Percentiles rank a stretch among this genome's conserved stretches.
These are phyloP conservation scores for Ceriops zippeliana DNA, from an alignment of 345 rosid genomes.

Conservation along the genomic window DNA sequence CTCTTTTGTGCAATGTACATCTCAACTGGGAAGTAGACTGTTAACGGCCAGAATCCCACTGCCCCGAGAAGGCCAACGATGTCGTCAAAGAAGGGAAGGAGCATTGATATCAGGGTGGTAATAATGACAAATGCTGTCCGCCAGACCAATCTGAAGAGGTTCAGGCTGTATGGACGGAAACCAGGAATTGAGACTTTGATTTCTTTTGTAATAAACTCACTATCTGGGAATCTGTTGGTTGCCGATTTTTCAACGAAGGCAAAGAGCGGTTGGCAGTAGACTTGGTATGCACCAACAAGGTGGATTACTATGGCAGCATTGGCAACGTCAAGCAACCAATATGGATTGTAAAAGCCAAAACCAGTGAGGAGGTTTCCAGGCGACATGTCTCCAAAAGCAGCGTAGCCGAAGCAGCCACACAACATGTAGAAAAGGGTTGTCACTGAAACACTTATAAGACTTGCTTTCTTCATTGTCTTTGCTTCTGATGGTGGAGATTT, in stretches of 20 bases:
- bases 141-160: slow-evolving; percentile 75
- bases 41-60: slow-evolving; percentile 86
- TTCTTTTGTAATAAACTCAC: slow-evolving; percentile 52
- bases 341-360: slow-evolving; percentile 74
- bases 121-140: slow-evolving; percentile 71
- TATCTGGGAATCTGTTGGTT: slow-evolving; percentile 44
- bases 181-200: slow-evolving; percentile 49
- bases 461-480: slow-evolving; percentile 82
- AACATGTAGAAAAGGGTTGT: slow-evolving; percentile 89
- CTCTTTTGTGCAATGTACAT: slow-evolving; percentile 73
- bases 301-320: slow-evolving; percentile 77
- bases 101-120: slow-evolving; percentile 76
- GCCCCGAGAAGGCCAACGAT: slow-evolving; percentile 86
- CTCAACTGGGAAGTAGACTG: slow-evolving; percentile 86
- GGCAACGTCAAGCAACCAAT: slow-evolving; percentile 86
- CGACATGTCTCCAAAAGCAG: slow-evolving; percentile 75
- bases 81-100: slow-evolving; percentile 82
- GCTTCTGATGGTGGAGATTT: slow-evolving; percentile 69
- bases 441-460: slow-evolving; percentile 56
- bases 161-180: slow-evolving; percentile 45
- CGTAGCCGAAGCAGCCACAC: slow-evolving; percentile 86
- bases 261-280: slow-evolving; percentile 80
- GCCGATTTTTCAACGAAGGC: slow-evolving; percentile 72
- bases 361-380: slow-evolving; percentile 85
- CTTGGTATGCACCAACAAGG: slow-evolving; percentile 90